Evolutionary conservation across 1,284 basidiomycete genomes (phyloP).

Genomic region (Pyrrhoderma noxium): DNA sequence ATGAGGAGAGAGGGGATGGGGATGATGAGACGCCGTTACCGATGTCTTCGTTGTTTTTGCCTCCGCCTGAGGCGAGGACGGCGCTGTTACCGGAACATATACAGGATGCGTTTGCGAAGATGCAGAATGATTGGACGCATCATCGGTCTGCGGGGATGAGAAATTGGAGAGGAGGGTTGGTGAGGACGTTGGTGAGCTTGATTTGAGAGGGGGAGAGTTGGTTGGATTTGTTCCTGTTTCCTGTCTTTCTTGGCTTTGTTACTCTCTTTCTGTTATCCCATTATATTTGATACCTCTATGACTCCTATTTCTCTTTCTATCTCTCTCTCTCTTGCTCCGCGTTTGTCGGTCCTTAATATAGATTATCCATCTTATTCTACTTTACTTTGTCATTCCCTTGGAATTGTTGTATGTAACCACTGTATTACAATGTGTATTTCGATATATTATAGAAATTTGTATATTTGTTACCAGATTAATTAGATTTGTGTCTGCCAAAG

Average conservation of each 20-base stretch:
- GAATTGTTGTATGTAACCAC: neutral
- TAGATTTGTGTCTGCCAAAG: too few relatives aligned
- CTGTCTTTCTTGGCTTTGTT: constrained; percentile 8
- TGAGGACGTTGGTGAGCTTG: constrained; percentile 72
- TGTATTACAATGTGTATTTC: constrained; percentile 6
- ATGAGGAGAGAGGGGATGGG: constrained; percentile 46
- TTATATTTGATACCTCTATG: neutral
- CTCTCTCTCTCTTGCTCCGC: too few relatives aligned
- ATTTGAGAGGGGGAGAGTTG: constrained; percentile 49
- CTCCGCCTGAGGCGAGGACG: constrained; percentile 72
- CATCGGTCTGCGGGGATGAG: constrained; percentile 76
- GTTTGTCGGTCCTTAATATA: too few relatives aligned
- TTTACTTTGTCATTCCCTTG: constrained; percentile 11
- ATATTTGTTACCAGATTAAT: constrained; percentile 7
- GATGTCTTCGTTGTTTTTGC: constrained; percentile 66
- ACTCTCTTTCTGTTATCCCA: neutral
- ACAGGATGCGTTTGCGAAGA: constrained; percentile 80
- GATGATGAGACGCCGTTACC: constrained; percentile 49
- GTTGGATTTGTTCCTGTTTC: constrained; percentile 10
- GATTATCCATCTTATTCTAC: too few relatives aligned
- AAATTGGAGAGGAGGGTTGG: constrained; percentile 79
- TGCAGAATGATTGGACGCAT: constrained; percentile 80
- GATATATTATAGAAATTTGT: constrained; percentile 7
- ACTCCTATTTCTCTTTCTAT: too few relatives aligned
- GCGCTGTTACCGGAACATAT: constrained; percentile 78